phyloP scores from a whole-genome alignment of 768 basidiomycete genomes.

The Trametes gibbosa region DNA sequence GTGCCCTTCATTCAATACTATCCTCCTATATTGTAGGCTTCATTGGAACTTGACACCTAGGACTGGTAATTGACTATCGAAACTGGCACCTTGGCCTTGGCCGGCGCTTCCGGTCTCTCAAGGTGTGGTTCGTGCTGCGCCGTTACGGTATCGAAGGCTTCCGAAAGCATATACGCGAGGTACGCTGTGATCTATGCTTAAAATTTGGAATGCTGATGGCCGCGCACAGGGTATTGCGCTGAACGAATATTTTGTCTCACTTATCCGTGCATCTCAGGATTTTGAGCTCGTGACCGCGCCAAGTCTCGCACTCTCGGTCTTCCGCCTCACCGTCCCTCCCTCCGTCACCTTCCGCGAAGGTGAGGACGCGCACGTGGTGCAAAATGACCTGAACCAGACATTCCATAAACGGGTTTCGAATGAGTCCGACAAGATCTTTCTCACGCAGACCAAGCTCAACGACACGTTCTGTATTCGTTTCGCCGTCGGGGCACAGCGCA shows the following conservation, averaged over 20 bases:
- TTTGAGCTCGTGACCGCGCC: slow-evolving; percentile 69
- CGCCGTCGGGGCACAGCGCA: slow-evolving; percentile 70
- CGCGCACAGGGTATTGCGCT: slow-evolving; percentile 54
- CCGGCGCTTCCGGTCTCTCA: slow-evolving; percentile 86
- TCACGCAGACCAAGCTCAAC: slow-evolving; percentile 79
- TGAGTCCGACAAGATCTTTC: slow-evolving; percentile 55
- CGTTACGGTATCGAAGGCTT: slow-evolving; percentile 82
- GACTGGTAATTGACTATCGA: slow-evolving; percentile 82
- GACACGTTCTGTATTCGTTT: slow-evolving; percentile 74
- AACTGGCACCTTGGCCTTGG: slow-evolving; percentile 85
- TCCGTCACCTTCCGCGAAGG: not conserved
- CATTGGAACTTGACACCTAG: not conserved
- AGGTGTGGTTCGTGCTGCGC: slow-evolving; percentile 89
- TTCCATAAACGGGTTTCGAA: slow-evolving; percentile 59
- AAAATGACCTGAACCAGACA: slow-evolving; percentile 65
- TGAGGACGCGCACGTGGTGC: slow-evolving; percentile 26
- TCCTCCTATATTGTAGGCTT: too few species aligned
- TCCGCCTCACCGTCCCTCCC: slow-evolving; percentile 52
- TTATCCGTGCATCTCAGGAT: slow-evolving; percentile 47
- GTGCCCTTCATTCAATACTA: slow-evolving; percentile 8
- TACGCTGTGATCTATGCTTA: slow-evolving; percentile 28
- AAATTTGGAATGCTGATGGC: not conserved
- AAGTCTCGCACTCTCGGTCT: slow-evolving; percentile 72
- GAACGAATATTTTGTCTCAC: slow-evolving; percentile 56
- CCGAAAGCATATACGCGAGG: slow-evolving; percentile 68